phyloP scores from a whole-genome alignment of 805 yeast species.

The Pichia ethanolica region DNA sequence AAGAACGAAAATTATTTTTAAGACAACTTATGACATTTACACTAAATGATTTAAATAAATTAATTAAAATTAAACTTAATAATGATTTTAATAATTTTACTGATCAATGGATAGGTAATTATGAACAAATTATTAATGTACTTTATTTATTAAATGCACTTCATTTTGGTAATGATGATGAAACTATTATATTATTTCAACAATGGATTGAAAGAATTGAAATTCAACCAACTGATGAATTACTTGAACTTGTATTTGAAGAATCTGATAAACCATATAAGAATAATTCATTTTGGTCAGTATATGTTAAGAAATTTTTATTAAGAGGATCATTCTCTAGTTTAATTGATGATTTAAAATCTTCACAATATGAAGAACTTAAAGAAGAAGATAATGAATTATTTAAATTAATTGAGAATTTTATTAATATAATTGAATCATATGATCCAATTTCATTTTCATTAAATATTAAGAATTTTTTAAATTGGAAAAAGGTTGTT shows the following conservation, averaged over 20 bases:
- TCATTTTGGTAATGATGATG: constrained; percentile 36
- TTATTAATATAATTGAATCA: constrained; percentile 31
- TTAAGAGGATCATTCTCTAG: constrained; percentile 55
- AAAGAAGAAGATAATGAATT: constrained; percentile 24
- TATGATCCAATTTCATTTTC: constrained; percentile 31
- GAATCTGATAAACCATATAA: constrained; percentile 36
- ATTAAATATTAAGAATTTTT: constrained; percentile 34
- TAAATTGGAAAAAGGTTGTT: constrained; percentile 43
- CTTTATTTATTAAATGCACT: constrained; percentile 52
- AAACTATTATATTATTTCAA: constrained; percentile 37
- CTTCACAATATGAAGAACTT: constrained; percentile 37
- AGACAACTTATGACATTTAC: constrained; percentile 18
- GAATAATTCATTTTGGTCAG: constrained; percentile 56
- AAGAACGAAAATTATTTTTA: constrained; percentile 32
- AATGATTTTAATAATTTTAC: constrained; percentile 14
- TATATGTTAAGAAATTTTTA: constrained; percentile 46
- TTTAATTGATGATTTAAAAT: constrained; percentile 41
- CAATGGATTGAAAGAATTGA: constrained; percentile 68
- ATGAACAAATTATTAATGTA: constrained; percentile 40
- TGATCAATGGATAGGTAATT: constrained; percentile 21
- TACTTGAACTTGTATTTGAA: constrained; percentile 38
- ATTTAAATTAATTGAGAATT: constrained; percentile 33
- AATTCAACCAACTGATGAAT: constrained; percentile 51
- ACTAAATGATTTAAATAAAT: constrained; percentile 24
- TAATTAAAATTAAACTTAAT: constrained; percentile 25